Evolutionary conservation across 2,329 filamentous ascomycete species (phyloP), one percentile per base, ranked within the genome.

Genomic region (Aspergillus fijiensis): DNA sequence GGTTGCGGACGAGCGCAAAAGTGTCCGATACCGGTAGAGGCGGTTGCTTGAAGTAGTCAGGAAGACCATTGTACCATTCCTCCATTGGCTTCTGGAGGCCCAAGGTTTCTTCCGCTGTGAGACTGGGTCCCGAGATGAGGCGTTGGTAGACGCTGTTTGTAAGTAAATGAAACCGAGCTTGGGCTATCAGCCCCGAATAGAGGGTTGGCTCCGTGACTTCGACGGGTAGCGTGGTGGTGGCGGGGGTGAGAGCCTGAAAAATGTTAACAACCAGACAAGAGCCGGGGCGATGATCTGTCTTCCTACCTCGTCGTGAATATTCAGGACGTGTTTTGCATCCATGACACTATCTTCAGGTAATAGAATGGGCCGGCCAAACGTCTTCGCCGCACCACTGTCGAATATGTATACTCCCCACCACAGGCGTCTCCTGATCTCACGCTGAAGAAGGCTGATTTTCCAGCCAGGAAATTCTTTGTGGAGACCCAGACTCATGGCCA

Each of bases 401-500:
- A 83, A 81, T 11, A 80, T 77, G 59, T 77, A 81, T 2, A 77
- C 73, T 25, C 74, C 73, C 75, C 76, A 78, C 71, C 77, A 79
- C 29, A 79, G 60, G 54, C 77, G 68, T 59, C 77, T 65, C 49
- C 77, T 72, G 4, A 79, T 74, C 59, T 79, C 77, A 39, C 74
- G 70, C 59, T 77, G 75, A 2, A 79, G 67, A 4, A 80, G 74
- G 47, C 75, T 75, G 48, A 80, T 80, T 39, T 80, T 74, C 78
- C 78, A 80, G 10, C 76, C 74, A 16, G 74, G 76, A 58, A 83
- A 81, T 60, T 82, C 80, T 60, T 81, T 81, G 61, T 82, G 80
- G n/a, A 82, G 70, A 1, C 80, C 80, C 14, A 83, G 67, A 39
- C 79, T 79, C 72, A 82, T 79, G 1, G 81, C 79, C 76, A 82